Evolutionary conservation across 768 basidiomycete species (phyloP), one percentile per base, ranked within the genome.

Genomic region (Lactarius indigo): DNA sequence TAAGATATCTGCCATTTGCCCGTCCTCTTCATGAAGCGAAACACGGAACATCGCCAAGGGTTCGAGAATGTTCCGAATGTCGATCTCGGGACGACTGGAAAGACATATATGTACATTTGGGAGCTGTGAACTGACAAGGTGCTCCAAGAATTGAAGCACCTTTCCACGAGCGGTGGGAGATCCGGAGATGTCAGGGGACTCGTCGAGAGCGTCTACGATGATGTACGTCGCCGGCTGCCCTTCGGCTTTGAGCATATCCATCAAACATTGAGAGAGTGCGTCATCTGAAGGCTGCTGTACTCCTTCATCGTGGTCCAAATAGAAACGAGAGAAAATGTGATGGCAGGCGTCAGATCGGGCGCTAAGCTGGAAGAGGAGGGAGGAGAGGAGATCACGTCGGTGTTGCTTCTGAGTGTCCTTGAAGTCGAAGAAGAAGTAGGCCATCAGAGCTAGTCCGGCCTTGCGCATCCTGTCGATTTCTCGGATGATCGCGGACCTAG

Each of bases 161-260:
- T 23, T 13, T 10, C 55, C 59, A 12, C 59, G 58, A 5, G 58
- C 37, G 13, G 59, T 9, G 0, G 39, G 35, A 3, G 17, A 18
- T 2, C 30, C 30, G 17, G 37, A 13, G 1, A 30, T 31, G 3
- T 18, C 26, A 2, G 58, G 64, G 37, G 58, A 65, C 9, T 59
- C 64, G 18, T 65, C 64, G 1, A 65, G 39, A 33, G 58, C 64
- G 15, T 65, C 64, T 0, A 65, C n/a, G 10, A 65, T 20, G 5
- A 60, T 55, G 26, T 44, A 44, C 6, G 23, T 30, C 12, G 52
- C 39, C 1, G 50, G 35, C 37, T 60, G 33, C 5, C 39, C 50
- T 1, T 39, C 37, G n/a, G 20, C 15, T 20, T 18, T 23, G 30
- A 60, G 39, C 39, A 65, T 42, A 4, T 55, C 30, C 33, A 33